phyloP scores from a whole-genome alignment of 768 basidiomycete genomes.

The Mycena latifolia region DNA sequence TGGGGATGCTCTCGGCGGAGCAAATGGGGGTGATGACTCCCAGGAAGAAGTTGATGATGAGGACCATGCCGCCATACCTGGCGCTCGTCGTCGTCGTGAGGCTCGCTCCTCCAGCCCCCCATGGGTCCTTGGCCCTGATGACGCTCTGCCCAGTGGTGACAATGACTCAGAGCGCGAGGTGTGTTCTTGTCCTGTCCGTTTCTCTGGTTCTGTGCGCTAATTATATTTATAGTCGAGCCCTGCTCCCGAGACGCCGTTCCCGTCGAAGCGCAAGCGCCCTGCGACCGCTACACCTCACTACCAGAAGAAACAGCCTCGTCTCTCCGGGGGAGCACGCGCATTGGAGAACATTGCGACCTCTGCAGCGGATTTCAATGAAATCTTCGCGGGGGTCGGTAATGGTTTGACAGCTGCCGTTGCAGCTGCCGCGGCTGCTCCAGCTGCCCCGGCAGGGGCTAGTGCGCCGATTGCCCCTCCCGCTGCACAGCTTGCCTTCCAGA shows the following conservation, averaged over 20 bases:
- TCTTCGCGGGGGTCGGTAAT: neutral
- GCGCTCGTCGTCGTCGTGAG: too few species aligned
- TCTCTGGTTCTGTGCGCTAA: neutral
- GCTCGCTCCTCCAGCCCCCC: too few species aligned
- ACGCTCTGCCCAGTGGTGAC: too few species aligned
- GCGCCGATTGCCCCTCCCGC: neutral
- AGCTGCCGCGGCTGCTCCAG: conserved; percentile 4
- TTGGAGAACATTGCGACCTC: neutral
- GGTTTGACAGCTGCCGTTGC: neutral
- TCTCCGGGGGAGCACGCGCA: neutral
- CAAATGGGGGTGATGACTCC: too few species aligned
- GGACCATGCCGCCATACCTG: too few species aligned
- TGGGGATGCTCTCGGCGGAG: too few species aligned
- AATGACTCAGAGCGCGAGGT: too few species aligned
- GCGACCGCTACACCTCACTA: neutral
- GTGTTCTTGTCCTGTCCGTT: neutral
- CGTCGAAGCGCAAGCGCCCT: neutral
- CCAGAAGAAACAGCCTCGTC: conserved; percentile 3
- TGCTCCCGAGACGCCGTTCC: neutral
- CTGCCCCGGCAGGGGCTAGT: conserved; percentile 1
- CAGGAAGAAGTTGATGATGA: neutral
- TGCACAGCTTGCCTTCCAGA: conserved; percentile 17
- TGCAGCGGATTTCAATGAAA: neutral
- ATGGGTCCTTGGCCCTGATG: too few species aligned
- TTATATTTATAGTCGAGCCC: too few species aligned